These are phyloP conservation scores for Daldinia bambusicola DNA, from an alignment of 495 filamentous ascomycete species.

Conservation along the genomic window DNA sequence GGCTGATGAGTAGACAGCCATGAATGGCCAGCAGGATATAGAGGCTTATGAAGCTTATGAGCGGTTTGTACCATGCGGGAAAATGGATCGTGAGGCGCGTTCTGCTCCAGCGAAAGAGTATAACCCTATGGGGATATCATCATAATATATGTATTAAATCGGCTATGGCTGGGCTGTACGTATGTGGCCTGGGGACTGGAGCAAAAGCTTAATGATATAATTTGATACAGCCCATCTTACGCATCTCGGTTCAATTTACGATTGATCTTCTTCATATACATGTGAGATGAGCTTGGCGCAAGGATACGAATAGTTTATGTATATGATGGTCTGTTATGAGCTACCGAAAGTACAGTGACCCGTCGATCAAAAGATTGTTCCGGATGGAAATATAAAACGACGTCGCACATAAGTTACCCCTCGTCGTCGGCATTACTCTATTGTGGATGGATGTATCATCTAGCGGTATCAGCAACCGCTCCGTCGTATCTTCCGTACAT, in stretches of 20 bases:
- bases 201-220: conserved; percentile 9
- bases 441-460: background rate
- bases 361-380: no score
- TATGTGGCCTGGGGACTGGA: background rate
- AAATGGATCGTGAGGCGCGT: background rate
- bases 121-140: background rate
- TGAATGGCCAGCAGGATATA: background rate
- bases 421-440: conserved; percentile 14
- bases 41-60: conserved; percentile 6
- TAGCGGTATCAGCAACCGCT: background rate
- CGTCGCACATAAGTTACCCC: background rate
- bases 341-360: background rate
- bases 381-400: background rate
- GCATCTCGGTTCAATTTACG: background rate
- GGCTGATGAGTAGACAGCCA: conserved; percentile 6
- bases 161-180: background rate
- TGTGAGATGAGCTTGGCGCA: background rate
- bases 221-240: background rate
- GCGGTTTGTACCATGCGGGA: background rate
- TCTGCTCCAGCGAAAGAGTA: background rate
- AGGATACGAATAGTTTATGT: background rate
- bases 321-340: background rate
- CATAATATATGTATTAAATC: conserved; percentile 13
- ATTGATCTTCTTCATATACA: background rate
- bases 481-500: conserved; percentile 15